A percentile compares a stretch with the other conserved stretches of the same genome.
phyloP scores from a whole-genome alignment of 1,284 basidiomycete genomes.

The Farysia itapuensis region DNA sequence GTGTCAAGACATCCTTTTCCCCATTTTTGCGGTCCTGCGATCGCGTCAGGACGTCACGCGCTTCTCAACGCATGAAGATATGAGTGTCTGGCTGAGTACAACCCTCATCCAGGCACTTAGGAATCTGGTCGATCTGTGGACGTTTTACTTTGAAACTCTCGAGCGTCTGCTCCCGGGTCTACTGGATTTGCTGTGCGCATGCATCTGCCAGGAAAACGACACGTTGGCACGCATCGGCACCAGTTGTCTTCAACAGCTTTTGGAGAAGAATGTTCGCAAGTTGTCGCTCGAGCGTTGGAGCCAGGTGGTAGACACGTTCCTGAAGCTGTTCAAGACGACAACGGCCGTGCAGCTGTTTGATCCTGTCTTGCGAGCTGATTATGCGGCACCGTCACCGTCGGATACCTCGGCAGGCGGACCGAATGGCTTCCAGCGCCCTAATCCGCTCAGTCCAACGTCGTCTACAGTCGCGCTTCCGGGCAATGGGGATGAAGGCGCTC shows the following conservation, averaged over 20 bases:
- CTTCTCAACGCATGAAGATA: slow-evolving; percentile 94
- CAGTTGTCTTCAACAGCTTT: slow-evolving; percentile 90
- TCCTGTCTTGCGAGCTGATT: slow-evolving; percentile 71
- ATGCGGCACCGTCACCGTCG: slow-evolving; percentile 54
- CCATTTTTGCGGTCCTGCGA: slow-evolving; percentile 94
- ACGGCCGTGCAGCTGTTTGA: slow-evolving; percentile 98
- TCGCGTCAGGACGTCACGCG: slow-evolving; percentile 78
- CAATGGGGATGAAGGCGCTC: neutral
- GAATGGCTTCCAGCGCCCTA: slow-evolving; percentile 8
- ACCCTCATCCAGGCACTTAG: slow-evolving; percentile 98
- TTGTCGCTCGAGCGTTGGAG: slow-evolving; percentile 86
- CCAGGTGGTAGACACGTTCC: slow-evolving; percentile 86
- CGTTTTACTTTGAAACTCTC: slow-evolving; percentile 89
- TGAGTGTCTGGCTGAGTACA: slow-evolving; percentile 98
- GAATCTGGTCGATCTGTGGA: slow-evolving; percentile 93
- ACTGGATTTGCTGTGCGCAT: slow-evolving; percentile 88
- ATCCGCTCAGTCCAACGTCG: slow-evolving; percentile 44
- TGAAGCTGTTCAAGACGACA: slow-evolving; percentile 93
- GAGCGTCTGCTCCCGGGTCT: slow-evolving; percentile 87
- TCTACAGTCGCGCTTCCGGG: neutral
- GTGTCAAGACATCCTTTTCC: slow-evolving; percentile 93
- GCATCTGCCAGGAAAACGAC: slow-evolving; percentile 89
- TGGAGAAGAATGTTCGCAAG: slow-evolving; percentile 91
- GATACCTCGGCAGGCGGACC: neutral
- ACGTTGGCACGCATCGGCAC: slow-evolving; percentile 97